These are phyloP conservation scores for Kwoniella botswanensis DNA, from an alignment of 768 basidiomycete genomes.

Conservation along the genomic window DNA sequence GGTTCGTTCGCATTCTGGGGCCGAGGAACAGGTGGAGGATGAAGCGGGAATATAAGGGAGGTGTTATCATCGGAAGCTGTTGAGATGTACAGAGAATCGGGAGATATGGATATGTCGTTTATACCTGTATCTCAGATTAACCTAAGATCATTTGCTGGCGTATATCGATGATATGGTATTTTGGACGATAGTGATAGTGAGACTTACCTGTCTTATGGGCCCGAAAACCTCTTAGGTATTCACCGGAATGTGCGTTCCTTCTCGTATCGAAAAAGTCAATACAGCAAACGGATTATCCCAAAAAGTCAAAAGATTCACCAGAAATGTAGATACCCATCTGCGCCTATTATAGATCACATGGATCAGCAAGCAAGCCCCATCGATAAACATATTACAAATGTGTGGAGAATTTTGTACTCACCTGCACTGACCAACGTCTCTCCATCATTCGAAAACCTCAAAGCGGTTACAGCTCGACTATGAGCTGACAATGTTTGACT, in stretches of 20 bases:
- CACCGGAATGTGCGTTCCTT: slow-evolving; percentile 54
- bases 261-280: neutral
- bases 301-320: slow-evolving; percentile 32
- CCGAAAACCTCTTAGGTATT: slow-evolving; percentile 61
- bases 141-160: too few relatives aligned
- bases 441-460: slow-evolving; percentile 90
- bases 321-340: slow-evolving; percentile 45
- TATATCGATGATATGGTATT: slow-evolving; percentile 59
- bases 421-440: slow-evolving; percentile 79
- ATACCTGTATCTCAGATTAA: slow-evolving; percentile 65
- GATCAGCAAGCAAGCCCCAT: neutral
- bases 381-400: neutral
- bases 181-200: slow-evolving; percentile 64
- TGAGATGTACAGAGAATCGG: slow-evolving; percentile 78
- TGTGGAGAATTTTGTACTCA: slow-evolving; percentile 58
- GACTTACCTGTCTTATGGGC: slow-evolving; percentile 46
- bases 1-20: slow-evolving; percentile 18
- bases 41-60: slow-evolving; percentile 57
- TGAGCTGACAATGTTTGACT: slow-evolving; percentile 65
- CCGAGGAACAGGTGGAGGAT: slow-evolving; percentile 30
- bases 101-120: slow-evolving; percentile 88
- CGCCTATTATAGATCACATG: slow-evolving; percentile 33
- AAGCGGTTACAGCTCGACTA: slow-evolving; percentile 74
- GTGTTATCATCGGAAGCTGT: slow-evolving; percentile 94
- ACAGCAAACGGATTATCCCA: neutral